Evolutionary conservation across 208 protist species (phyloP), one percentile per base, ranked within the genome.

Genomic region (Leishmania aethiopica): DNA sequence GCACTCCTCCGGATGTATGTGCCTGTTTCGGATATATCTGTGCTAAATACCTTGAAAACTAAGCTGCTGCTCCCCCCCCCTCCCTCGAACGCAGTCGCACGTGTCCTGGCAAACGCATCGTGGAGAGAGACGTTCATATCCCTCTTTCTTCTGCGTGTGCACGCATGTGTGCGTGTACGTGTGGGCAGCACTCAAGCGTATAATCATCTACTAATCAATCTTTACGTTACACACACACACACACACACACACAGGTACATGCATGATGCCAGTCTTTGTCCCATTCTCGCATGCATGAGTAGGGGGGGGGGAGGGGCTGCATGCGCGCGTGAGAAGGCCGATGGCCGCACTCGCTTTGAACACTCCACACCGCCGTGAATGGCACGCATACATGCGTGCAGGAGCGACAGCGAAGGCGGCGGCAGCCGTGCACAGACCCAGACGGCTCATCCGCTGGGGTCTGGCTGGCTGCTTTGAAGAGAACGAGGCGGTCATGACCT

Each of bases 171-270:
- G 45, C 28, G 32, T 64, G 45, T 40, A 25, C 10, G 71, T 19
- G 73, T 62, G 51, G 32, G 73, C 73, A 45, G 6, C 49, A 76
- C 72, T 62, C 72, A 59, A n/a, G 51, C 72, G 51, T 45, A 60
- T 76, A 76, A 60, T 28, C 47, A 62, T 42, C 17, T 60, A 28
- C 51, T 60, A 55, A 76, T 60, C 15, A 19, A 75, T 28, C n/a
- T 19, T 32, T 25, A 15, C 13, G 6, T 45, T 13, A 37, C 51
- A 42, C 49, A 13, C 70, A 32, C 67, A 71, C n/a, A 73, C 69
- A 32, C 69, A 73, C 69, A 42, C 64, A 70, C 13, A 57, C 45
- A 49, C 8, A 49, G 45, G 45, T n/a, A 49, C 67, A 8, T 72
- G 25, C 67, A 49, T 72, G 40, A 72, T 72, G 67, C 28, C 67